These are phyloP conservation scores for Podaxis mareebaensis DNA, from an alignment of 768 basidiomycete genomes.

Conservation along the genomic window DNA sequence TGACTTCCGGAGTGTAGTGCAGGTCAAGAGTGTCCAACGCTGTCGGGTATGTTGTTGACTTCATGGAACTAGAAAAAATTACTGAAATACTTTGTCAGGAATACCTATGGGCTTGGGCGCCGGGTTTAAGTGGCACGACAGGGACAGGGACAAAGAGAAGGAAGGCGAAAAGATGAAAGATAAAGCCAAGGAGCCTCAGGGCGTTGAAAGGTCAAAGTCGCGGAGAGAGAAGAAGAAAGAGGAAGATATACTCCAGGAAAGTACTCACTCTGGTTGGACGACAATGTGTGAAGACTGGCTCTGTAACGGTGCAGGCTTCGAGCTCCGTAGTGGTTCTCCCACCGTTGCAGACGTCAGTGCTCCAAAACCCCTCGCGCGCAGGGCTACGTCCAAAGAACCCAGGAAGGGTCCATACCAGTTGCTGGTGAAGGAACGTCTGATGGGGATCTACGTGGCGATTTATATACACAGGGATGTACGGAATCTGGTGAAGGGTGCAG, in stretches of 20 bases:
- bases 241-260: conserved; percentile 14
- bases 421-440: conserved; percentile 84
- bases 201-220: conserved; percentile 10
- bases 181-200: conserved; percentile 11
- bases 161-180: conserved; percentile 27
- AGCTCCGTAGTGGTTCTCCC: conserved; percentile 29
- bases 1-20: conserved; percentile 31
- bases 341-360: conserved; percentile 45
- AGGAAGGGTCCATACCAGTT: conserved; percentile 79
- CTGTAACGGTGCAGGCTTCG: conserved; percentile 42
- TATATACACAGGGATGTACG: conserved; percentile 75
- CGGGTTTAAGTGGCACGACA: conserved; percentile 55
- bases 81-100: conserved; percentile 37
- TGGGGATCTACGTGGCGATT: conserved; percentile 83
- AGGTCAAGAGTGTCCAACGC: conserved; percentile 83
- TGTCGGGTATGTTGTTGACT: conserved; percentile 48
- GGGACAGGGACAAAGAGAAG: conserved; percentile 29
- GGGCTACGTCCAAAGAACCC: conserved; percentile 40
- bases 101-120: conserved; percentile 80
- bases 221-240: conserved; percentile 10
- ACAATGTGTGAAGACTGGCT: conserved; percentile 76
- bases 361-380: conserved; percentile 42
- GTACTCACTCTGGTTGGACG: conserved; percentile 62
- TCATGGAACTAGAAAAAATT: neutral
- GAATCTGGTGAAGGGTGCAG: conserved; percentile 59